A percentile compares a stretch with the other conserved stretches of the same genome.
These are phyloP conservation scores for Amanita thiersii DNA, from an alignment of 768 basidiomycete species.

Conservation along the genomic window DNA sequence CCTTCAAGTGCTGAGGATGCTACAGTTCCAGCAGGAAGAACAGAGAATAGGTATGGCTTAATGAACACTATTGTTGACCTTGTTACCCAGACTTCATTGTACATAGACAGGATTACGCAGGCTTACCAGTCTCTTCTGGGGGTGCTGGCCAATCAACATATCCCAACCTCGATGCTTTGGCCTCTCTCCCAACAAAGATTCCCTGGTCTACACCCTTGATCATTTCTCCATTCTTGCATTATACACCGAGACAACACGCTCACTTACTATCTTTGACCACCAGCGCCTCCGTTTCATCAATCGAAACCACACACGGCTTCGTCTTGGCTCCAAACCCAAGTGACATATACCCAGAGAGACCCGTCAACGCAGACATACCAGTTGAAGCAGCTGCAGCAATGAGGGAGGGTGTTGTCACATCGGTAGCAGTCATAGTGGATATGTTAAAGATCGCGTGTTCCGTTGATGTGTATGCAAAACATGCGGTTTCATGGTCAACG, in stretches of 20 bases:
- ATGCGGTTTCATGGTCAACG: slow-evolving; percentile 47
- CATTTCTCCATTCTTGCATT: neutral
- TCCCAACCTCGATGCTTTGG: slow-evolving; percentile 37
- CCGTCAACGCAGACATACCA: slow-evolving; percentile 71
- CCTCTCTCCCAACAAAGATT: slow-evolving; percentile 53
- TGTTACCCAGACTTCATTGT: neutral
- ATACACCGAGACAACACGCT: neutral
- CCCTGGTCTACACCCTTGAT: slow-evolving; percentile 48
- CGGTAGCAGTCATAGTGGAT: slow-evolving; percentile 45
- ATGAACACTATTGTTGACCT: slow-evolving; percentile 43
- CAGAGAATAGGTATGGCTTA: slow-evolving; percentile 70
- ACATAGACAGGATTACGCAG: neutral
- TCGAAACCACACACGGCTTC: slow-evolving; percentile 51
- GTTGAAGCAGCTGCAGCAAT: slow-evolving; percentile 29
- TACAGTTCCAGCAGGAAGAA: slow-evolving; percentile 64
- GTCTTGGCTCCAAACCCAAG: slow-evolving; percentile 69
- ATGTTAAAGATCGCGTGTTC: slow-evolving; percentile 72
- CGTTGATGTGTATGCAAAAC: slow-evolving; percentile 75
- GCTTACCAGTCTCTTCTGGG: slow-evolving; percentile 71
- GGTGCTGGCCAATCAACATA: slow-evolving; percentile 69
- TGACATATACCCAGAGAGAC: slow-evolving; percentile 81
- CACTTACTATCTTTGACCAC: slow-evolving; percentile 74
- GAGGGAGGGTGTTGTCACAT: slow-evolving; percentile 44
- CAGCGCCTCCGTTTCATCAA: slow-evolving; percentile 56
- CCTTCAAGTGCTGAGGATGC: slow-evolving; percentile 16